phyloP scores from a whole-genome alignment of 495 filamentous ascomycete genomes.

The Penicillium macrosclerotiorum region DNA sequence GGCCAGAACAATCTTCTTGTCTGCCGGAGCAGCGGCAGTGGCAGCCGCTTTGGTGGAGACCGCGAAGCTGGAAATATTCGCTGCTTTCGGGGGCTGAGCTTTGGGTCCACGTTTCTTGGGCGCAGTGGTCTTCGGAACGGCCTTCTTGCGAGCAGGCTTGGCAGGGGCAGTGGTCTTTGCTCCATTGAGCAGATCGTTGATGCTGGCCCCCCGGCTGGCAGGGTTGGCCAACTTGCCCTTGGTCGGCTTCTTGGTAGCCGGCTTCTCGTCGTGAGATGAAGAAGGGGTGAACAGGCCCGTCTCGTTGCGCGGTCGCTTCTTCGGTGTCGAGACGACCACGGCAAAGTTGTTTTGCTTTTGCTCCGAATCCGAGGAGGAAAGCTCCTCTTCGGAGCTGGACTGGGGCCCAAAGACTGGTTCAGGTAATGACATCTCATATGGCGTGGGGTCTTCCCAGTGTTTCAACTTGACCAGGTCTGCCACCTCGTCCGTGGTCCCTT shows the following conservation, averaged over 20 bases:
- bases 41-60: constrained; percentile 38
- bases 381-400: constrained; percentile 23
- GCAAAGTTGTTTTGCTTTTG: constrained; percentile 31
- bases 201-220: constrained; percentile 27
- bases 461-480: constrained; percentile 72
- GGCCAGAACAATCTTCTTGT: constrained; percentile 26
- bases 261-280: constrained; percentile 44
- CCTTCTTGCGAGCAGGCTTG: constrained; percentile 22
- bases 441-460: constrained; percentile 63
- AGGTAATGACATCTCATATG: constrained; percentile 15
- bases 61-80: constrained; percentile 29
- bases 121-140: constrained; percentile 1
- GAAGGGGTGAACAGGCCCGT: constrained; percentile 65
- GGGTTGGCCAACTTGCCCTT: constrained; percentile 24
- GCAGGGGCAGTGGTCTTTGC: constrained; percentile 11
- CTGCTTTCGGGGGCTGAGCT: constrained; percentile 17
- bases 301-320: constrained; percentile 31
- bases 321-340: constrained; percentile 44
- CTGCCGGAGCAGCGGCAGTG: constrained; percentile 11
- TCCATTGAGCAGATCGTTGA: constrained; percentile 31
- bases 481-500: constrained; percentile 84
- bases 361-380: constrained; percentile 41
- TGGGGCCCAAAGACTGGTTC: constrained; percentile 19
- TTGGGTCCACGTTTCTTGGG: constrained; percentile 23
- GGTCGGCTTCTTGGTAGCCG: constrained; percentile 18